Evolutionary conservation across 352 stramenopile genomes (phyloP).

Genomic region (Elongisporangium prolatum): DNA sequence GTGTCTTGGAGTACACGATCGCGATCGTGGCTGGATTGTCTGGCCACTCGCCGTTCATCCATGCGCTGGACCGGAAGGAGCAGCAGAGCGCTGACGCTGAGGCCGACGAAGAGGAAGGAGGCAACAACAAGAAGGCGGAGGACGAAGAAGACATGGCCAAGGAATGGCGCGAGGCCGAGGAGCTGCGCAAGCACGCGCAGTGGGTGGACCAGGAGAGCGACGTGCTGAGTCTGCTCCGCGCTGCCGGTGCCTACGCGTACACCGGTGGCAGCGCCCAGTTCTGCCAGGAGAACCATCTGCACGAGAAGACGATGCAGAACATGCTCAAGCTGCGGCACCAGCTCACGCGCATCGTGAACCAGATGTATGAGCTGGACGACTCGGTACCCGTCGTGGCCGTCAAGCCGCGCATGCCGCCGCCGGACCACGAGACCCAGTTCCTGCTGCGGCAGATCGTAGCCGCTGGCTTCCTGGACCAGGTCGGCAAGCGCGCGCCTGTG

Average conservation of each 20-base stretch:
- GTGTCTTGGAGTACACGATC: conserved; percentile 76
- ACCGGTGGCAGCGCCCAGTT: conserved; percentile 55
- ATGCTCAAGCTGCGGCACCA: conserved; percentile 84
- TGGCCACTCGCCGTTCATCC: conserved; percentile 72
- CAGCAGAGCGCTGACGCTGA: conserved; percentile 28
- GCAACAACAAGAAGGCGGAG: conserved; percentile 19
- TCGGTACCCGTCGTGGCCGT: conserved; percentile 25
- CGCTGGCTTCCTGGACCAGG: conserved; percentile 78
- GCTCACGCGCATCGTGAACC: conserved; percentile 80
- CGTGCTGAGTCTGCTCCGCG: conserved; percentile 70
- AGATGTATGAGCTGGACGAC: conserved; percentile 42
- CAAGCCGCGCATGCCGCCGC: conserved; percentile 63
- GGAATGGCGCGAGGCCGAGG: conserved; percentile 69
- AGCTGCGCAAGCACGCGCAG: conserved; percentile 63
- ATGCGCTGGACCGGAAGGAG: conserved; percentile 49
- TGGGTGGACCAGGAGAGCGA: conserved; percentile 83
- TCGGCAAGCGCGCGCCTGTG: conserved; percentile 63
- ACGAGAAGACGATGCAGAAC: conserved; percentile 87
- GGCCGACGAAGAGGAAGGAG: conserved; percentile 12
- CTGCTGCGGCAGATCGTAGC: conserved; percentile 73
- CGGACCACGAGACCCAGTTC: conserved; percentile 48
- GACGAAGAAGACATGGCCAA: conserved; percentile 66
- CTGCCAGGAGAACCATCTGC: conserved; percentile 70
- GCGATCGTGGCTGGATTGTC: conserved; percentile 74
- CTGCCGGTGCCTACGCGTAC: conserved; percentile 74